A percentile compares a stretch with the other conserved stretches of the same genome.
phyloP scores from a whole-genome alignment of 148 eudicot species.

The Bassia scoparia region DNA sequence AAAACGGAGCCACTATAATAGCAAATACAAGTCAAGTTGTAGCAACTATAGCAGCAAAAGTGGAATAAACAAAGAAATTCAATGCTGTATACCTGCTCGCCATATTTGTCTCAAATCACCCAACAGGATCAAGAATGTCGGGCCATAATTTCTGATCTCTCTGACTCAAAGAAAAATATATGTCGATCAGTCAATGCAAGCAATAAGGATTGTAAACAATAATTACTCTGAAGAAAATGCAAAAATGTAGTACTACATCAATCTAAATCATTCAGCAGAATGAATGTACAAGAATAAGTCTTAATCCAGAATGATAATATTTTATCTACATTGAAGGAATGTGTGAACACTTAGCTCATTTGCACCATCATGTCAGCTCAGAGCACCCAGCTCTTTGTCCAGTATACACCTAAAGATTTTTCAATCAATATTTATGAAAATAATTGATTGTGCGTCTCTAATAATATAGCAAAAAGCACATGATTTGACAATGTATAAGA shows the following conservation, averaged over 20 bases:
- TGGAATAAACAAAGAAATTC: background rate
- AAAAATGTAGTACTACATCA: background rate
- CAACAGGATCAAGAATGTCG: constrained; percentile 57
- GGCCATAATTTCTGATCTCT: constrained; percentile 48
- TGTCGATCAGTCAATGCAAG: background rate
- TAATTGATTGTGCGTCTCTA: too few species aligned
- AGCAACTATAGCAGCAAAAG: background rate
- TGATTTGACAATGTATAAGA: too few species aligned
- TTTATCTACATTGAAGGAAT: constrained; percentile 58
- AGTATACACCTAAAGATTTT: constrained; percentile 67
- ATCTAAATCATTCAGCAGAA: background rate
- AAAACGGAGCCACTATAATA: constrained; percentile 89
- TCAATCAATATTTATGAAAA: too few species aligned
- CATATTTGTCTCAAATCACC: constrained; percentile 93
- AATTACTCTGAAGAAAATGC: constrained; percentile 4
- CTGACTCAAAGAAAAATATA: constrained; percentile 40
- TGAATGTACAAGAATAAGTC: background rate
- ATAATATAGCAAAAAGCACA: too few species aligned
- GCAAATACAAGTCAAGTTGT: constrained; percentile 9
- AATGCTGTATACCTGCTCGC: constrained; percentile 75
- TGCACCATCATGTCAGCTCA: constrained; percentile 97
- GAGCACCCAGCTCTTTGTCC: constrained; percentile 77
- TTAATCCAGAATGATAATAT: background rate
- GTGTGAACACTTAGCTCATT: constrained; percentile 80
- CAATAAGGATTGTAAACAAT: background rate